Base-by-base conservation (phyloP, 345 rosid species). In the thale cress (Arabidopsis thaliana) region DNA sequence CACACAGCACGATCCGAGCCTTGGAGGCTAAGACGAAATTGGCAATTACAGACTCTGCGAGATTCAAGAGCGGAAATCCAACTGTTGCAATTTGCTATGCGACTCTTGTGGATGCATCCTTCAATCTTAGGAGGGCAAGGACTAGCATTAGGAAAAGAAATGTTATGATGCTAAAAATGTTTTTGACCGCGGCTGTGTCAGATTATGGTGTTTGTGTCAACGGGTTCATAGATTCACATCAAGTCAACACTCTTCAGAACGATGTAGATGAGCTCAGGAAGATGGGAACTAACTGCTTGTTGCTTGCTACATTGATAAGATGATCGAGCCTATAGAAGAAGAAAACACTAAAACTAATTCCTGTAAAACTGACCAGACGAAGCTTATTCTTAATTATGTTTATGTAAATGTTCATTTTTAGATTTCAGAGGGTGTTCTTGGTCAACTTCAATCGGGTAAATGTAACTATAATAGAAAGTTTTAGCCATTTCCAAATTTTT, bases 191-290 rank as follows among this genome's bases (percentile, higher is more conserved):
- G 10, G 73, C 68, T 38, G 77, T 78, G 5, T 71, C 77, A 13
- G 77, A 78, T 65, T 78, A 24, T 16, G 81, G 81, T 6, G 73
- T 28, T 49, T 78, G 81, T 40, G 69, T 66, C 16, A 7, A 78
- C 7, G 64, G 14, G 56, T 78, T 78, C 7, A 10, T 72, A 34
- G 58, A 59, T 7, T 9, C 77, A 2, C 77, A 9, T 50, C 81
- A 78, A 36, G 65, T 78, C 28, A 72, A 78, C 7, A 16, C 36
- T 14, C 22, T 72, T 71, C 81, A 78, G 36, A 65, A 78, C 22
- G 48, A 37, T 65, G 81, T 57, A 1, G 81, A 66, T 36, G 63
- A 50, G 77, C 22, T 78, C 6, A 72, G 77, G 69, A 78, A 78
- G 64, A 78, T 67, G 5, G 77, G 51, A 22, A 78, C 64, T 25